Conservation (phyloP, 805 yeast genomes). For the Torulaspora delbrueckii region DNA sequence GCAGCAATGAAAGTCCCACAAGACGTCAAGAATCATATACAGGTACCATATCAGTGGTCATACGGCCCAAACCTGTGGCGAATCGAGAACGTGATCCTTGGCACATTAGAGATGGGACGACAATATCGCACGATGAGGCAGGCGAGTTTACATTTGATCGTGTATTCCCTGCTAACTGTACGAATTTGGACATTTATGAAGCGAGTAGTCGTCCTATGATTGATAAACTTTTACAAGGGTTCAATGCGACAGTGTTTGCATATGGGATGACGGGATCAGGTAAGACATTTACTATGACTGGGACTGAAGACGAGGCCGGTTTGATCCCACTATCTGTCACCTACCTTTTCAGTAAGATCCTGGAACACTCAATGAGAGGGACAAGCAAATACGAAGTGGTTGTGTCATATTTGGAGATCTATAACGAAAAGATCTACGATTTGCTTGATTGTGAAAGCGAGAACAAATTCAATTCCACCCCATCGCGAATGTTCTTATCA, state of each 20-base stretch:
- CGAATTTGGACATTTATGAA: conserved; percentile 59
- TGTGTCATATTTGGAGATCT: conserved; percentile 78
- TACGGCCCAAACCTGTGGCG: conserved; percentile 65
- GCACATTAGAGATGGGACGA: conserved; percentile 25
- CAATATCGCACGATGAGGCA: conserved; percentile 51
- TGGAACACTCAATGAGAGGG: conserved; percentile 20
- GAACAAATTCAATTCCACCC: conserved; percentile 1
- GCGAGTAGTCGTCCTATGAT: conserved; percentile 50
- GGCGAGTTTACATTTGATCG: conserved; percentile 73
- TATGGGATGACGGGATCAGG: conserved; percentile 96
- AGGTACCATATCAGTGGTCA: conserved; percentile 71
- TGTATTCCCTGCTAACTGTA: conserved; percentile 56
- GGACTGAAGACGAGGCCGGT: conserved; percentile 58
- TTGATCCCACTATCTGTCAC: conserved; percentile 64
- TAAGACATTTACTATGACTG: conserved; percentile 83
- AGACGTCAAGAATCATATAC: conserved; percentile 22
- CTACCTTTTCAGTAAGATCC: conserved; percentile 43
- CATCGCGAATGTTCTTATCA: conserved; percentile 14
- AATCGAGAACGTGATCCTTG: conserved; percentile 33
- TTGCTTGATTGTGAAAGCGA: conserved; percentile 42
- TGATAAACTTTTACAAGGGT: conserved; percentile 61
- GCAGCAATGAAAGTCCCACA: conserved; percentile 5
- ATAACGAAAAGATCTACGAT: conserved; percentile 83
- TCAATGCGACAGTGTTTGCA: conserved; percentile 85
- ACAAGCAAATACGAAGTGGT: conserved; percentile 42